phyloP scores from a whole-genome alignment of 257 asterid species.

The Solanum gandarillasii region DNA sequence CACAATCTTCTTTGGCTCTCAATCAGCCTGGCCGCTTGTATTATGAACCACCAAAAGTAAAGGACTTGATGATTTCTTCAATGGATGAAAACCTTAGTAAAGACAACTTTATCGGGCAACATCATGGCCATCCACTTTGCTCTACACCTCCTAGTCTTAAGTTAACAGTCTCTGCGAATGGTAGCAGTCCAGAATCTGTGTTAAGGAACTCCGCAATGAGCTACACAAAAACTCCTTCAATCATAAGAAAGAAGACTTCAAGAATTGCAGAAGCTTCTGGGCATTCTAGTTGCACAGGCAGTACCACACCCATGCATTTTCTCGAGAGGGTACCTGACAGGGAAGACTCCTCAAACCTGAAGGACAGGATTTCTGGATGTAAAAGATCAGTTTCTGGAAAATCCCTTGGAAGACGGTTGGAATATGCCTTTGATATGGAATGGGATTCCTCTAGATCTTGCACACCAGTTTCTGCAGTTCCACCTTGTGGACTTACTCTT shows the following conservation, averaged over 20 bases:
- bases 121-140: conserved; percentile 6
- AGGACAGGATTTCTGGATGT: conserved; percentile 8
- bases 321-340: conserved; percentile 7
- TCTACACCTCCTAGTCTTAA: conserved; percentile 24
- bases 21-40: conserved; percentile 15
- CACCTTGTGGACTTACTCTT: conserved; percentile 15
- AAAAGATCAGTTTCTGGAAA: conserved; percentile 26
- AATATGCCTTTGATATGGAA: conserved; percentile 50
- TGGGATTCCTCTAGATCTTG: conserved; percentile 28
- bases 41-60: conserved; percentile 27
- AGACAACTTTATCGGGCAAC: not conserved
- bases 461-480: conserved; percentile 27
- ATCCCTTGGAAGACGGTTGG: conserved; percentile 49
- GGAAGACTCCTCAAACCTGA: conserved; percentile 13
- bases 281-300: conserved; percentile 1
- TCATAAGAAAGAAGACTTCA: conserved; percentile 36
- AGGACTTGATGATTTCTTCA: conserved; percentile 6
- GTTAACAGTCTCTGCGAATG: conserved; percentile 13
- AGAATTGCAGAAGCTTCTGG: conserved; percentile 11
- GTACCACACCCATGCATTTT: conserved; percentile 6
- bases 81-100: conserved; percentile 1
- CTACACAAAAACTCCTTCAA: conserved; percentile 63
- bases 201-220: conserved; percentile 56
- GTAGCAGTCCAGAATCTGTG: conserved; percentile 44
- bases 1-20: conserved; percentile 17